phyloP scores from a whole-genome alignment of 106 monocot species.

The Dendrobium nobile region DNA sequence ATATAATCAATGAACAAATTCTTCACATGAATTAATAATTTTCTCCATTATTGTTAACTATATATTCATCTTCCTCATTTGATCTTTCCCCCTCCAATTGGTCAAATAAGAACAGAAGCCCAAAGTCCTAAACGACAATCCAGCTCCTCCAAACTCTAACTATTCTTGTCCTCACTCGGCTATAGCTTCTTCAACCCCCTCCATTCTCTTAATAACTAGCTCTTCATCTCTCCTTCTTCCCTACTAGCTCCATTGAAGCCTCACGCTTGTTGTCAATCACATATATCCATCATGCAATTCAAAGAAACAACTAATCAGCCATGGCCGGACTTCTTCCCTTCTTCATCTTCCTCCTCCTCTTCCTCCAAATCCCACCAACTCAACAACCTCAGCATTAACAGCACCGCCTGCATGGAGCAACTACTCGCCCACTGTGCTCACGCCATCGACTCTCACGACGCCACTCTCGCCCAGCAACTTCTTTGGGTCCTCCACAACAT shows the following conservation, averaged over 20 bases:
- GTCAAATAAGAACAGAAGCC: not conserved
- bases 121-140: not conserved
- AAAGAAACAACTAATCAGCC: not conserved
- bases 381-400: slow-evolving; percentile 26
- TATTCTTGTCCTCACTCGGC: not conserved
- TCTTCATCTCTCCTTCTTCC: not conserved
- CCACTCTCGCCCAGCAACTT: slow-evolving; percentile 77
- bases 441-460: slow-evolving; percentile 79
- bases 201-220: not conserved
- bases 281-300: slow-evolving; percentile 65
- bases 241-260: not conserved
- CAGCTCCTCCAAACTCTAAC: not conserved
- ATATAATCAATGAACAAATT: too few species aligned
- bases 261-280: too few species aligned
- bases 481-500: slow-evolving; percentile 98
- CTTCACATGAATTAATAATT: too few species aligned
- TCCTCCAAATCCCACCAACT: slow-evolving; percentile 10
- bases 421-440: slow-evolving; percentile 84
- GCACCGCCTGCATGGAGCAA: slow-evolving; percentile 73
- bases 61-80: too few species aligned
- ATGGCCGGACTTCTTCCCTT: slow-evolving; percentile 16
- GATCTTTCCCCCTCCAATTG: not conserved
- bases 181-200: not conserved
- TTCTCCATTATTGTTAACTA: too few species aligned
- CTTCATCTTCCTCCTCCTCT: slow-evolving; percentile 8